Evolutionary conservation across 805 yeast species (phyloP).

Genomic region (Ogataea nakhonphanomensis): DNA sequence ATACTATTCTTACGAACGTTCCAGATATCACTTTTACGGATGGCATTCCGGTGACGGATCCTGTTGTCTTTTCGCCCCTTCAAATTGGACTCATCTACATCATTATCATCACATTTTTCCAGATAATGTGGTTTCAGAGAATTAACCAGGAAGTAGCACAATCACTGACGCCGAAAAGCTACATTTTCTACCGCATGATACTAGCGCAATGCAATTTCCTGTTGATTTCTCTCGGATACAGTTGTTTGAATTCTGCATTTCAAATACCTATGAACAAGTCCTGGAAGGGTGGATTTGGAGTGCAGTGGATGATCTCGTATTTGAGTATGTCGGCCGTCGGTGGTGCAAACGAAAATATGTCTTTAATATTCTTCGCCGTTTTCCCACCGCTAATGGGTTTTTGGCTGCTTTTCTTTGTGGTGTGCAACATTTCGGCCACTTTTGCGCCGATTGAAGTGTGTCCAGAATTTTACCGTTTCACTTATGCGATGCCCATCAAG

Average conservation of each 20-base stretch:
- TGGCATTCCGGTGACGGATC: slow-evolving; percentile 46
- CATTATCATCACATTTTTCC: slow-evolving; percentile 70
- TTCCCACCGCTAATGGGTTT: slow-evolving; percentile 67
- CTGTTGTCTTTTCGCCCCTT: slow-evolving; percentile 58
- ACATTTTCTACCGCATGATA: slow-evolving; percentile 49
- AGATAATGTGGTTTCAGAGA: slow-evolving; percentile 55
- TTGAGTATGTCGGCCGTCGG: slow-evolving; percentile 76
- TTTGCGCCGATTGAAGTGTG: slow-evolving; percentile 61
- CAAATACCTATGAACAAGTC: slow-evolving; percentile 56
- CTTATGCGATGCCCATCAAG: slow-evolving; percentile 68
- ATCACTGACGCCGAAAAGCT: slow-evolving; percentile 39
- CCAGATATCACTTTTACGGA: slow-evolving; percentile 35
- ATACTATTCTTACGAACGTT: slow-evolving; percentile 17
- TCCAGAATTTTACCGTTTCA: slow-evolving; percentile 56
- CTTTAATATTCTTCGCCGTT: slow-evolving; percentile 45
- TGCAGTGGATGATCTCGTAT: slow-evolving; percentile 68
- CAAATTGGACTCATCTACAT: slow-evolving; percentile 75
- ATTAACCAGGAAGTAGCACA: slow-evolving; percentile 50
- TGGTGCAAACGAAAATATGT: slow-evolving; percentile 65
- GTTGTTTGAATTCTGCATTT: slow-evolving; percentile 63
- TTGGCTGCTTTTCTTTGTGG: slow-evolving; percentile 71
- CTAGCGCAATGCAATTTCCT: slow-evolving; percentile 53
- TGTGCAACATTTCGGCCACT: slow-evolving; percentile 64
- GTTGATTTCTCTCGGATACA: slow-evolving; percentile 53
- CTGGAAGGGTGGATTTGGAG: slow-evolving; percentile 65